Base-by-base conservation (phyloP, 345 rosid species). In the Populus deltoides region DNA sequence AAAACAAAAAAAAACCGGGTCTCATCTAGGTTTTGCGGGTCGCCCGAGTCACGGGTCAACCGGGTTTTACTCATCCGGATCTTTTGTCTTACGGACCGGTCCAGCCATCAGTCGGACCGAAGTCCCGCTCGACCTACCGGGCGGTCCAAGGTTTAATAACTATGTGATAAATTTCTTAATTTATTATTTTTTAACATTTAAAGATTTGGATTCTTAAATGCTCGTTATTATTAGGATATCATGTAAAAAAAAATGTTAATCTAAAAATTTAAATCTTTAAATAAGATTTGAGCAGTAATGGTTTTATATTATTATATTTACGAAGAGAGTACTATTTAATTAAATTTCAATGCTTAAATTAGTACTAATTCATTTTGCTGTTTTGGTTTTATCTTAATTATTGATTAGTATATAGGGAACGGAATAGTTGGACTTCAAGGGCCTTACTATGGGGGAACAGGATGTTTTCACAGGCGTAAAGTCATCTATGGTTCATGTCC, bases 341-440 rank as follows among this genome's bases (percentile, higher is more conserved):
- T 33, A 33, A 33, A 33, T 33, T 33, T 4, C 36, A 33, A 33
- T 33, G 36, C 0, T 4, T 33, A 4, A 33, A 4, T 33, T 33
- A 33, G 6, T 4, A 2, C 47, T 43, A 0, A 43, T 63, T 27
- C 6, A 22, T 65, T 15, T 1, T 66, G 0, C 18, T 24, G 22
- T 29, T 66, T 13, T 27, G 29, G 10, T 17, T 66, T 18, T 27
- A 17, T 16, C 7, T 38, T 66, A 43, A 11, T 43, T 43, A 11
- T 43, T 31, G 2, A 8, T 29, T 72, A 89, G 94, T 85, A 65
- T 61, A 0, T 87, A 10, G 84, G 77, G 4, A 68, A 27, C 25
- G 97, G 97, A 66, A 10, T 87, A 2, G 86, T 49, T 3, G 96
- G 92, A 65, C 70, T 90, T 65, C 93, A 89, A 84, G 94, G 92